Evolutionary conservation across 2,329 filamentous ascomycete genomes (phyloP), one percentile per base, ranked within the genome.

Genomic region (Pseudogymnoascus sp.): DNA sequence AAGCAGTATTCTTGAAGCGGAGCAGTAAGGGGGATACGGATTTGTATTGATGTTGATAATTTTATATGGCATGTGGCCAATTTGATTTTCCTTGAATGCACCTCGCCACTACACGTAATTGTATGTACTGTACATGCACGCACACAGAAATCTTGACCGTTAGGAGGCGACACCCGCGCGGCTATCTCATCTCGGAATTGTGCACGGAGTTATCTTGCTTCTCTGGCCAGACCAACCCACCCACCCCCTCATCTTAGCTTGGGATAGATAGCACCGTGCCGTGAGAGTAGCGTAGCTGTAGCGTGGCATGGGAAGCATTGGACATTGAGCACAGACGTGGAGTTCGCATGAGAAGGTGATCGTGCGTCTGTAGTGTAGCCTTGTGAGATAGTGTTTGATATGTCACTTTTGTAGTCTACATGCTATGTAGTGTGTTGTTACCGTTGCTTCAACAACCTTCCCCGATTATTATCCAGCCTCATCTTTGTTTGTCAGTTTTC

Each of bases 331-430:
- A 56, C 50, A 56, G 50, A 56, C 50, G 50, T 56, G 50, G 50
- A 56, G 50, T 56, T 56, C 50, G 50, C 50, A 56, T 33, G 50
- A 35, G 50, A 56, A 21, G 29, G 29, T 53, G 7, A 19, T 56
- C 29, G 29, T 56, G 50, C 50, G 31, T 56, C 50, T 56, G 29
- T 56, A 33, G 50, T 35, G 50, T 56, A 56, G 50, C 50, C 50
- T 33, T 56, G 17, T 56, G 50, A 35, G 35, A 56, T 56, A 35
- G 50, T 56, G 26, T 29, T 33, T 56, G 29, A 56, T 56, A 31
- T 56, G 44, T 56, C 26, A 56, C 26, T 56, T 56, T 56, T 56
- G 17, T 56, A 21, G 50, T 33, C 17, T 33, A 15, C 29, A 19
- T 56, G 10, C n/a, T 56, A 56, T 56, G 29, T 56, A 56, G 10